These are phyloP conservation scores for Lachancea thermotolerans DNA, from an alignment of 805 yeast genomes.

Conservation along the genomic window DNA sequence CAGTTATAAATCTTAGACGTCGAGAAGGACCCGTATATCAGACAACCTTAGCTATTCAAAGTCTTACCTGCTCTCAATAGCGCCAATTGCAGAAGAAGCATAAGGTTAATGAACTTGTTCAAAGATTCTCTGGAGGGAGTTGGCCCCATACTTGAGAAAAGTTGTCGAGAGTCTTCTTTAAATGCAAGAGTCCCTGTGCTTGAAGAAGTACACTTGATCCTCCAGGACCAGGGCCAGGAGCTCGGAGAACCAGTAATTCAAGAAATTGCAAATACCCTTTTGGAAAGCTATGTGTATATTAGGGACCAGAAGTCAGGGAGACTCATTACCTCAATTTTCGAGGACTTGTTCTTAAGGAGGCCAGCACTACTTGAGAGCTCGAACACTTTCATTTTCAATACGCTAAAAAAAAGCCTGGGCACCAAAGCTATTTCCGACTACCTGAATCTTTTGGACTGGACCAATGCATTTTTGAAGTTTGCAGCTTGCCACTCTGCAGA, in stretches of 20 bases:
- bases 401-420: constrained; percentile 27
- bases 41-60: too few species aligned
- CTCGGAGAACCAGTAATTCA: constrained; percentile 20
- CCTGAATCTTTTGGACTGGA: constrained; percentile 54
- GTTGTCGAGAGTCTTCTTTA: constrained; percentile 20
- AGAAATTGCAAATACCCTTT: constrained; percentile 31
- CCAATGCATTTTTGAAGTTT: constrained; percentile 32
- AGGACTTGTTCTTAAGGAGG: constrained; percentile 30
- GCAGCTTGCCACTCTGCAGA: constrained; percentile 18
- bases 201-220: constrained; percentile 16
- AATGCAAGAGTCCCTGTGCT: constrained; percentile 26
- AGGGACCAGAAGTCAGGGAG: constrained; percentile 45
- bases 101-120: background rate
- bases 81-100: background rate
- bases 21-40: too few species aligned
- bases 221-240: constrained; percentile 9
- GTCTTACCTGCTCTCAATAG: background rate
- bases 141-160: constrained; percentile 9
- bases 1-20: too few species aligned
- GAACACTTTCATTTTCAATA: constrained; percentile 34
- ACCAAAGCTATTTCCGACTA: constrained; percentile 52
- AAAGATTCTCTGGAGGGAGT: constrained; percentile 18
- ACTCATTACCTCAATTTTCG: constrained; percentile 37
- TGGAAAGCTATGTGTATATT: constrained; percentile 45
- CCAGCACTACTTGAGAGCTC: constrained; percentile 33